Base-by-base conservation (phyloP, 2,329 filamentous ascomycete genomes). In the Trichoderma sp. region DNA sequence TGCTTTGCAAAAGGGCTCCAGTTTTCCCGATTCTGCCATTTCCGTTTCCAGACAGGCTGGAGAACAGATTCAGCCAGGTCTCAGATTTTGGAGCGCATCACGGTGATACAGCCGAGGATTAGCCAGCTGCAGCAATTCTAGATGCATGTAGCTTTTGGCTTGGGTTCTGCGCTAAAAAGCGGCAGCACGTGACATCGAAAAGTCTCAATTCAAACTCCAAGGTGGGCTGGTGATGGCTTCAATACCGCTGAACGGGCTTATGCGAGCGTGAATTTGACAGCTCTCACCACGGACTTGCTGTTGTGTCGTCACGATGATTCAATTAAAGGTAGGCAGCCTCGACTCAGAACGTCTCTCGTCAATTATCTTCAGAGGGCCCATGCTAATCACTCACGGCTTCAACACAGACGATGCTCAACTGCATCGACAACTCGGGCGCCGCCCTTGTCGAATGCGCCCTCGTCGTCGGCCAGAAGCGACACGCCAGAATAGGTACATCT, bases 341-440 rank as follows among this genome's bases (percentile, higher is more conserved):
- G 13, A 40, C 14, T 4, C 63, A 21, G 10, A 1, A 5, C 19
- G 4, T 33, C 35, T 4, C 4, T 24, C 16, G 10, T 31, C 7
- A 3, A 5, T 40, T 40, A 3, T 19, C 37, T 19, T 16, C 14
- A 19, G 5, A 16, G 7, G 1, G n/a, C 11, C 14, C 40, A 11
- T 49, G 40, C 55, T 57, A 35, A 27, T 29, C 29, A 57, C 29
- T n/a, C 40, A 13, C 5, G n/a, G n/a, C 27, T 13, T 19, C 8
- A 0, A 14, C 21, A 19, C 75, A 97, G 96, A 92, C 94, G 79
- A 93, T 99, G 89, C 88, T 99, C 77, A 97, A 96, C 84, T 98
- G 96, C 90, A 98, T 99, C 89, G 96, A 99, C 91, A 99, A 97
- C 86, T 98, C 96, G 73, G 96, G 96, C 79, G 96, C 96, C 75